Base-by-base conservation (phyloP, 116 monocot genomes). In the Cymodocea nodosa region DNA sequence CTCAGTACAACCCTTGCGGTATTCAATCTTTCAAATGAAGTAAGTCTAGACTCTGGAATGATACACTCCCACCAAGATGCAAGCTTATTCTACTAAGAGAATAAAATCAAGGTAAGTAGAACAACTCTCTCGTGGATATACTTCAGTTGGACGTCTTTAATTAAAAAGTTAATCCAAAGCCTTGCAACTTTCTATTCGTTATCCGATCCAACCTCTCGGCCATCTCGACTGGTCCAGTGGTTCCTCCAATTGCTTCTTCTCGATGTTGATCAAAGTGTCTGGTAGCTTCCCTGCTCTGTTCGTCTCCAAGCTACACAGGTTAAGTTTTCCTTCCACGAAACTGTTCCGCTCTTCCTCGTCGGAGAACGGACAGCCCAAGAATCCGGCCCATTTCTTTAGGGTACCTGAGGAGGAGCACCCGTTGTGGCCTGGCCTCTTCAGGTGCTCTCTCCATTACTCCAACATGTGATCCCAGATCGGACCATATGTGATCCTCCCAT, bases 391-490 rank as follows among this genome's bases (percentile, higher is more conserved):
- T 66, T 34, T 73, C 63, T 23, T 75, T 59, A 81, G 10, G 9
- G 35, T 7, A 0, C 30, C 30, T 30, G 30, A 30, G 30, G 30
- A 30, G 3, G 30, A 30, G 30, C 30, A 78, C 70, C 23, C 65
- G 65, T 3, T 69, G 12, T 0, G 68, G 65, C n/a, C n/a, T n/a
- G n/a, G n/a, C 35, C 58, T 48, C 4, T 6, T 19, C 52, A 14
- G 35, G 70, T 75, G 74, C 74, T 65, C 71, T 5, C 50, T 39
- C 78, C 75, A 77, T 66, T 80, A 78, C 25, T 54, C 73, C 36
- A 73, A 48, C 37, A 50, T 14, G 11, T 86, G 83, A 0, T 83
- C 86, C 86, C 86, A 83, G 10, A 80, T 19, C 0, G 80, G 83
- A 0, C 86, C 80, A 23, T 10, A 63, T 0, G 1, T 0, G 9